A percentile compares a stretch with the other conserved stretches of the same genome.
phyloP scores from a whole-genome alignment of 1,139 yeast species.

The Tardiomyces blankii region DNA sequence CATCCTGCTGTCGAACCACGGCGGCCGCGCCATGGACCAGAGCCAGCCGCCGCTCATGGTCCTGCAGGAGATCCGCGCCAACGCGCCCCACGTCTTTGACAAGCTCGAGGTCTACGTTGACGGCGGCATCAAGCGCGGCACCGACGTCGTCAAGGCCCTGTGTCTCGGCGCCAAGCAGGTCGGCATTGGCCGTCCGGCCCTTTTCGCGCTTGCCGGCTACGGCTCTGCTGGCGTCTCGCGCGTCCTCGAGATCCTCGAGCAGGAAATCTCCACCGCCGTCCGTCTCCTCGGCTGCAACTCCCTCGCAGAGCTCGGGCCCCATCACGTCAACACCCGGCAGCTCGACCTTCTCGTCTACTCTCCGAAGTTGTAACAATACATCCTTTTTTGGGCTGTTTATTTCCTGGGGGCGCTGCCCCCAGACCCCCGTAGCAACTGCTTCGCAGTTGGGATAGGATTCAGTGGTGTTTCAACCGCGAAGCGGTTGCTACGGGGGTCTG shows the following conservation, averaged over 20 bases:
- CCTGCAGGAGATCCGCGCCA: slow-evolving; percentile 35
- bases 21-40: slow-evolving; percentile 44
- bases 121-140: slow-evolving; percentile 45
- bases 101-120: slow-evolving; percentile 38
- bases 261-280: slow-evolving; percentile 26
- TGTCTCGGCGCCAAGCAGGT: slow-evolving; percentile 52
- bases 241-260: slow-evolving; percentile 34
- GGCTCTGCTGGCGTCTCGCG: slow-evolving; percentile 40
- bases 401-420: no score
- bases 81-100: slow-evolving; percentile 30
- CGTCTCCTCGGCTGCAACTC: not conserved
- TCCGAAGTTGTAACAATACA: no score
- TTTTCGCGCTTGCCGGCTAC: slow-evolving; percentile 39
- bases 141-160: slow-evolving; percentile 42
- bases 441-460: no score
- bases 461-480: no score
- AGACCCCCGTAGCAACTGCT: no score
- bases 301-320: not conserved
- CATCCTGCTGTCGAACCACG: slow-evolving; percentile 44
- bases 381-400: no score
- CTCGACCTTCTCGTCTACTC: not conserved
- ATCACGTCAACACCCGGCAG: not conserved
- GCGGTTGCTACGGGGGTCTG: no score
- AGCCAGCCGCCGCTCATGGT: slow-evolving; percentile 40
- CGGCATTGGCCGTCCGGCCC: slow-evolving; percentile 42